Conservation (phyloP, 768 basidiomycete genomes). For the Agrocybe chaxingu region DNA sequence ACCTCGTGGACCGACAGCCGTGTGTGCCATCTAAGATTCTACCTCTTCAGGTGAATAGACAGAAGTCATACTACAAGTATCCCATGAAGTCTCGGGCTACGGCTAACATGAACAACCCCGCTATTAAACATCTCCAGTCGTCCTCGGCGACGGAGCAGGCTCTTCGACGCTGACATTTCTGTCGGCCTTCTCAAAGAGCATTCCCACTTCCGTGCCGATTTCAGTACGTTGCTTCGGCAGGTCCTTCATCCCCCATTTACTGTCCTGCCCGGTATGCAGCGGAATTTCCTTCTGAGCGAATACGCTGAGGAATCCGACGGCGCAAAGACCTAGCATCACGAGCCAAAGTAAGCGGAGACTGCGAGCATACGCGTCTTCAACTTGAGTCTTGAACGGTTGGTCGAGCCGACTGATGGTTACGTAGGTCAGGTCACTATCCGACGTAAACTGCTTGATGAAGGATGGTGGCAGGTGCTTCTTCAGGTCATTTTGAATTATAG, state of each 20-base stretch:
- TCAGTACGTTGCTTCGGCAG: neutral
- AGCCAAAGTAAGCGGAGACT: constrained; percentile 40
- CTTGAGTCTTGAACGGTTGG: constrained; percentile 27
- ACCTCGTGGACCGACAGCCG: too few relatives aligned
- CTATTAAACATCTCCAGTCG: too few relatives aligned
- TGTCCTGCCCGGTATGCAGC: constrained; percentile 26
- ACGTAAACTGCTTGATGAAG: constrained; percentile 29
- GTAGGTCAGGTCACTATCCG: constrained; percentile 27
- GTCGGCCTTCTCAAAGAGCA: neutral
- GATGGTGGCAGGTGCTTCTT: constrained; percentile 34
- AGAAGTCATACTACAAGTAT: too few relatives aligned
- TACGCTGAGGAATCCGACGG: constrained; percentile 30
- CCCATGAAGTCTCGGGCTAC: too few relatives aligned
- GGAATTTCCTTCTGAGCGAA: constrained; percentile 31
- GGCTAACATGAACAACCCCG: too few relatives aligned
- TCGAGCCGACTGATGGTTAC: constrained; percentile 29
- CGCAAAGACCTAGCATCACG: constrained; percentile 36
- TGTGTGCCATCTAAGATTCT: too few relatives aligned
- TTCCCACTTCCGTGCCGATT: constrained; percentile 7
- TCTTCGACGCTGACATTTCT: too few relatives aligned
- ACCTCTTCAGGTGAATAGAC: too few relatives aligned
- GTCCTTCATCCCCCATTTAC: constrained; percentile 26
- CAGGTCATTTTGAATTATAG: constrained; percentile 52
- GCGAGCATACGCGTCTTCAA: constrained; percentile 38
- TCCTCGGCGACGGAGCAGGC: too few relatives aligned